Conservation (phyloP, 2,329 filamentous ascomycete species). For the Acrodontium crateriforme region DNA sequence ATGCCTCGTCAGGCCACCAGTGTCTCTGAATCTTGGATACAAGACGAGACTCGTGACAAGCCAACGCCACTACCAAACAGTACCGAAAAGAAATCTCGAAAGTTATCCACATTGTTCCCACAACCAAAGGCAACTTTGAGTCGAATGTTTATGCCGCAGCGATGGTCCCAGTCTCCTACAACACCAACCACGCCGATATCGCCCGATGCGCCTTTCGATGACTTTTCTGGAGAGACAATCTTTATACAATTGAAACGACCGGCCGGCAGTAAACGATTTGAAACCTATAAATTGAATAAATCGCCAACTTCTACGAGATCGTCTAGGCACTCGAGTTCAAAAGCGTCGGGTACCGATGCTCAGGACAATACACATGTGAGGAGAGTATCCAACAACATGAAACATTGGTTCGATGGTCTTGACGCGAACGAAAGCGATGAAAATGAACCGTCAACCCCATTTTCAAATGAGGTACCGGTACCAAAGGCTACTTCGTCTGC, state of each 20-base stretch:
- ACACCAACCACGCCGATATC: constrained; percentile 28
- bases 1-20: too few species aligned
- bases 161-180: too few species aligned
- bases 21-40: too few species aligned
- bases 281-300: constrained; percentile 1
- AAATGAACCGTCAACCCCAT: neutral
- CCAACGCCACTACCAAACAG: too few species aligned
- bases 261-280: constrained; percentile 3
- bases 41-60: too few species aligned
- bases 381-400: constrained; percentile 33
- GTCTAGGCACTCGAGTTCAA: constrained; percentile 1
- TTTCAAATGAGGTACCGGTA: neutral
- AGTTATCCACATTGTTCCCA: constrained; percentile 30
- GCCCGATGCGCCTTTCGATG: constrained; percentile 24
- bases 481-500: neutral
- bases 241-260: constrained; percentile 3
- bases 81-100: too few species aligned
- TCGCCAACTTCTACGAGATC: constrained; percentile 2
- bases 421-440: constrained; percentile 18
- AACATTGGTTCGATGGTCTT: constrained; percentile 38
- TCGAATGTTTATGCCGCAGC: constrained; percentile 23
- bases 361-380: constrained; percentile 34
- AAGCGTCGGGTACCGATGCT: constrained; percentile 26
- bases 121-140: constrained; percentile 9
- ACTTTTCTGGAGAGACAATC: constrained; percentile 4